These are phyloP conservation scores for Marasmius tenuissimus DNA, from an alignment of 1,284 basidiomycete species.

Conservation along the genomic window DNA sequence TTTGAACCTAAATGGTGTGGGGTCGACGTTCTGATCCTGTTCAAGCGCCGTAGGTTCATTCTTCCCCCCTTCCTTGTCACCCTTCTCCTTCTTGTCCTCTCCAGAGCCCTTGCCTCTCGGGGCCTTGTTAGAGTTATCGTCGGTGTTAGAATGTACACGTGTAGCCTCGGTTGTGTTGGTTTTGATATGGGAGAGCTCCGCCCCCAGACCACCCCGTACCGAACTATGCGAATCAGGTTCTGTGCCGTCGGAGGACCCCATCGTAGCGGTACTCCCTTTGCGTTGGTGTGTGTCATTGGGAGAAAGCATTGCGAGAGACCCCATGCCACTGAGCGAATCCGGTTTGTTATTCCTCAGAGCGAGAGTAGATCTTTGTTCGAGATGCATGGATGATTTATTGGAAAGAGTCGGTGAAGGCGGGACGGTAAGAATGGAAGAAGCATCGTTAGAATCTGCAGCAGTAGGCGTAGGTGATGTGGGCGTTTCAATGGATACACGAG, in stretches of 20 bases:
- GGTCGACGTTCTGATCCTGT: constrained; percentile 66
- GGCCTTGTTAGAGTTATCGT: neutral
- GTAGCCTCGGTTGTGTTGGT: constrained; percentile 13
- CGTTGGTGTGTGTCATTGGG: constrained; percentile 45
- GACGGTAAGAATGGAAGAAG: constrained; percentile 11
- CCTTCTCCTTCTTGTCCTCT: neutral
- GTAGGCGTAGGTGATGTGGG: constrained; percentile 10
- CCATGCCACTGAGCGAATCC: constrained; percentile 52
- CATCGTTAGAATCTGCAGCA: constrained; percentile 9
- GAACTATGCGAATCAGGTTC: constrained; percentile 25
- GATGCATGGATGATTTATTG: constrained; percentile 58
- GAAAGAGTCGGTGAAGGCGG: constrained; percentile 50
- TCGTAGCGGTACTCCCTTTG: constrained; percentile 46
- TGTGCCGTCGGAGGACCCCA: constrained; percentile 36
- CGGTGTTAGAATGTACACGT: constrained; percentile 5
- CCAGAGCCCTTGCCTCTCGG: constrained; percentile 6
- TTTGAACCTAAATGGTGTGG: constrained; percentile 68
- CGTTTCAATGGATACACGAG: neutral
- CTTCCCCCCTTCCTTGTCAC: constrained; percentile 7
- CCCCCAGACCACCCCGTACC: constrained; percentile 28
- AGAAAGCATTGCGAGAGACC: constrained; percentile 57
- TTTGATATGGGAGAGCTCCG: constrained; percentile 19
- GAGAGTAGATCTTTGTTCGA: constrained; percentile 47
- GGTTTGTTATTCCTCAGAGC: constrained; percentile 74
- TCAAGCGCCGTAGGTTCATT: constrained; percentile 26